A percentile compares a stretch with the other conserved stretches of the same genome.
phyloP scores from a whole-genome alignment of 495 filamentous ascomycete genomes.

The Aspergillus wentii region DNA sequence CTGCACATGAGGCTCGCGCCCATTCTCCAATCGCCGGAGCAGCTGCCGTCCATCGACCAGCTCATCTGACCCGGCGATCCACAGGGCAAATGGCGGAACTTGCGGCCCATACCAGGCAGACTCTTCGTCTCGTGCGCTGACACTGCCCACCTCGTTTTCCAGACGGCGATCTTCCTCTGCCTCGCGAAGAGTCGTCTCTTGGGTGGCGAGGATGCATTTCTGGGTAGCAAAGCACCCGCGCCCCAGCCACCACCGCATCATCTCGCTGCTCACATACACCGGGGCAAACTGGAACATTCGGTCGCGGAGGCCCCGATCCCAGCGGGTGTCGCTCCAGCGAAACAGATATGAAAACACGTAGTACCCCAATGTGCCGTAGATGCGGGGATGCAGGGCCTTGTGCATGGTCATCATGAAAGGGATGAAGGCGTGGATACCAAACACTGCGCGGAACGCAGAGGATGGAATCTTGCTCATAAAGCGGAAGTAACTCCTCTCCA shows the following conservation, averaged over 20 bases:
- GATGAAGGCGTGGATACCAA: conserved; percentile 94
- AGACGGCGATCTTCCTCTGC: conserved; percentile 50
- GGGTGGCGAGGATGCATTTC: conserved; percentile 81
- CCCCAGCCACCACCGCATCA: conserved; percentile 95
- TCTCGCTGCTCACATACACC: conserved; percentile 84
- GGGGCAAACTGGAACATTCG: conserved; percentile 91
- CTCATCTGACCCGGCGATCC: conserved; percentile 77
- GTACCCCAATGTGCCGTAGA: conserved; percentile 88
- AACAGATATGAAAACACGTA: conserved; percentile 88
- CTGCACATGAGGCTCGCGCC: conserved; percentile 74
- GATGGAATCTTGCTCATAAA: conserved; percentile 84
- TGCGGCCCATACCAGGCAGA: conserved; percentile 78
- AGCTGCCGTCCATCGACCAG: conserved; percentile 80
- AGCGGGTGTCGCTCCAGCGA: conserved; percentile 79
- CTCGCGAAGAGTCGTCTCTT: conserved; percentile 60
- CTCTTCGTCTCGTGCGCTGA: conserved; percentile 29
- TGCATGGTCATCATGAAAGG: conserved; percentile 93
- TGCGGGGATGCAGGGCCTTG: conserved; percentile 47
- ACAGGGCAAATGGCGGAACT: conserved; percentile 82
- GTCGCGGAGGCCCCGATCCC: conserved; percentile 76
- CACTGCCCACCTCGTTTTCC: conserved; percentile 9
- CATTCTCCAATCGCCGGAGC: conserved; percentile 66
- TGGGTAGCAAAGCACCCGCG: conserved; percentile 86
- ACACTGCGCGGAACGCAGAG: conserved; percentile 70
- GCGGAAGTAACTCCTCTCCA: conserved; percentile 84